Evolutionary conservation across 768 basidiomycete species (phyloP), one percentile per base, ranked within the genome.

Genomic region (Naematelia aurantialba): DNA sequence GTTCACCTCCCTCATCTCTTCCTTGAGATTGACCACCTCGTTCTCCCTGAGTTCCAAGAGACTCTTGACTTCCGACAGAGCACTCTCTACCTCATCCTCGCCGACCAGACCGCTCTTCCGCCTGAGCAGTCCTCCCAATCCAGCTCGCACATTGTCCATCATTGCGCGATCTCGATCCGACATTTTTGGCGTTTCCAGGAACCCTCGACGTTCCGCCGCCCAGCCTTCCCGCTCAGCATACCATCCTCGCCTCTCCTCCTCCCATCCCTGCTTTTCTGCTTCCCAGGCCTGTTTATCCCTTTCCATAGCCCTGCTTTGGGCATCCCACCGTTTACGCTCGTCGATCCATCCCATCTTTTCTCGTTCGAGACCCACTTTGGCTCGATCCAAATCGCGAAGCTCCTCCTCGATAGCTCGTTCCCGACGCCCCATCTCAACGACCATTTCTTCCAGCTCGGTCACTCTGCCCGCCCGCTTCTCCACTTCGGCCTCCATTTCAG

Each of bases 1-100:
- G 30, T 67, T 73, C 24, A 76, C 74, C 53, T 75, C 73, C 54
- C 64, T 60, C 70, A 77, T 70, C 62, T 78, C 76, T 17, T 69
- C 70, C 34, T 57, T 63, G 44, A 74, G 58, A 25, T 59, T 55
- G 4, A 55, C 58, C 24, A 76, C 60, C 50, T 76, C 72, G 55
- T 62, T 65, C 50, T 76, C 74, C 19, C 71, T 52, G 47, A 63
- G 53, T 34, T 66, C 52, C 19, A 73, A 58, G 29, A 68, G 21
- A 2, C n/a, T 49, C 34, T 45, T 61, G 25, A 76, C 58, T 29
- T 72, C 69, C 22, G 69, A 61, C 17, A 70, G 39, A 1, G 68
- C 68, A 44, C 60, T 61, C 12, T 65, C 53, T 11, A 72, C 51
- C 42, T 75, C 73, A 5, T 52, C 45, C 27, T 67, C 66, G n/a